Evolutionary conservation across 805 yeast genomes (phyloP), one percentile per base, ranked within the genome.

Genomic region (Candida ficus): DNA sequence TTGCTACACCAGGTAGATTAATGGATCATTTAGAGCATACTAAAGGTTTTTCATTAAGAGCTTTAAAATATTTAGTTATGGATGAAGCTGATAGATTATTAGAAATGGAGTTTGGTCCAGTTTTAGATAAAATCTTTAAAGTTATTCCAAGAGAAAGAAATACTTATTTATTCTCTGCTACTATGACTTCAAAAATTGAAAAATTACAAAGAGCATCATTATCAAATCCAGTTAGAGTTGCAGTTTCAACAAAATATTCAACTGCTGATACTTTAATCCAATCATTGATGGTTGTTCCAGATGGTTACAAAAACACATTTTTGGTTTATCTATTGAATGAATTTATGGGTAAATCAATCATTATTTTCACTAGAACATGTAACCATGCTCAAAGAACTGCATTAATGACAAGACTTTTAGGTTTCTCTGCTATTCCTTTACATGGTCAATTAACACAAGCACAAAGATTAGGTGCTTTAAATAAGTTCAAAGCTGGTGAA

Each of bases 41-140:
- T 16, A 85, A 85, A 60, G 97, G 96, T 2, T 91, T 91, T 56
- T 77, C 85, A 4, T 66, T 91, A 50, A 76, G 85, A 46, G 80
- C 81, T 40, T 69, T 91, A 56, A 82, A 84, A 59, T 91, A 71
- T 60, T 71, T 91, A 43, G 95, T 91, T 5, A 83, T 91, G 83
- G 99, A 91, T 64, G 99, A 91, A 67, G 99, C 99, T 18, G 99
- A 91, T 64, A 74, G 99, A 59, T 73, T 91, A 50, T 70, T 91
- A 55, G 99, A 93, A 67, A 78, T 91, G 85, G 99, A 91, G 60
- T 91, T 91, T 56, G 97, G 96, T 12, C 96, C 96, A 29, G 95
- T 90, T 13, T 69, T 91, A 48, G 96, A 88, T 57, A 83, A 83
- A 59, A 85, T 91, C 47, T 68, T 91, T 41, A 82, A 80, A 48